Conservation (phyloP, 345 rosid genomes). For the Conringia planisiliqua region DNA sequence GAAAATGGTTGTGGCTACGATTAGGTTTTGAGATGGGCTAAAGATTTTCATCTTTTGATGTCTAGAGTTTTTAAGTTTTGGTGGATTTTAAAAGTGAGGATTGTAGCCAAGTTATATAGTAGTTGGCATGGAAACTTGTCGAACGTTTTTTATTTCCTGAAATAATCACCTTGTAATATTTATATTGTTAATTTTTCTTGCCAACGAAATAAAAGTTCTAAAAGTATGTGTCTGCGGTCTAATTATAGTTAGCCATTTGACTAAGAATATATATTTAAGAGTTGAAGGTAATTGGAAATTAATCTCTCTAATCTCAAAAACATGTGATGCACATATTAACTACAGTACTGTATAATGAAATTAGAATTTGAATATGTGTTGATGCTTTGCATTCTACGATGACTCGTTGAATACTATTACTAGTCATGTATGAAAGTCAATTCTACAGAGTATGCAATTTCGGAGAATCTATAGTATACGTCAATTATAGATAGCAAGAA, state of each 20-base stretch:
- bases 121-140: slow-evolving; percentile 1
- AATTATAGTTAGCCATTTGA: neutral
- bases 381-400: neutral
- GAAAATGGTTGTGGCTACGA: slow-evolving; percentile 13
- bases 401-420: neutral
- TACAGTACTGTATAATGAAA: neutral
- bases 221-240: neutral
- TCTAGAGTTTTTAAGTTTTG: neutral
- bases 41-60: slow-evolving; percentile 13
- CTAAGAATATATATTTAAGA: neutral
- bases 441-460: neutral
- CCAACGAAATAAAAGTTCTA: neutral
- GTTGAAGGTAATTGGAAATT: neutral
- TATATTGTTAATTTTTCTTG: neutral
- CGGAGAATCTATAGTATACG: neutral
- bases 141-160: neutral
- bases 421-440: neutral
- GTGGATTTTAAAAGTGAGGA: slow-evolving; percentile 1
- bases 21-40: slow-evolving; percentile 9
- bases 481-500: neutral
- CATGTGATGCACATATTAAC: neutral
- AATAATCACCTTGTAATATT: neutral
- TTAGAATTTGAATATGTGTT: neutral
- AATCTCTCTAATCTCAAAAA: neutral
- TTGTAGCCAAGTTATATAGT: slow-evolving; percentile 13